Evolutionary conservation across 2,329 filamentous ascomycete species (phyloP), one percentile per base, ranked within the genome.

Genomic region (Aspergillus amoenus): DNA sequence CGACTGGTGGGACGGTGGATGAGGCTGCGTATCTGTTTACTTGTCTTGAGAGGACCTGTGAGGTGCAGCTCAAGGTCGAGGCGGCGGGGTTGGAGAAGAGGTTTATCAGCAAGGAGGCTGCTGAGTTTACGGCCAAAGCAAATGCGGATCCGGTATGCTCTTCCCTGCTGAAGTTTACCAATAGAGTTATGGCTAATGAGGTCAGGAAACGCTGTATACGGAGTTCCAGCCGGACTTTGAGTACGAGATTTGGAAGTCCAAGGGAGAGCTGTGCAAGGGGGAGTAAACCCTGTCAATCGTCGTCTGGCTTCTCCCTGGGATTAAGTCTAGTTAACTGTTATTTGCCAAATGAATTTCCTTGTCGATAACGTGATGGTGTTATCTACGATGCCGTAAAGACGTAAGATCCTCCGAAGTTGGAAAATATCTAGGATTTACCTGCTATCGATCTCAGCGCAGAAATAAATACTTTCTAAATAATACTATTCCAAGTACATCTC

Each of bases 1-100:
- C 87, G 0, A 85, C 88, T 0, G 89, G 89, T 4, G 68, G 72
- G 7, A 91, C 88, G 0, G 88, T 92, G 1, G 88, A 90, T 63
- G 89, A 92, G 72, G 88, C 88, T 1, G 86, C 85, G 0, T 90
- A 85, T 66, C 72, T 91, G 37, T 88, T 89, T 67, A 86, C 84
- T 30, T 30, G 9, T 30, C 79, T 91, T 68, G 89, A 91, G 72
- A 79, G 86, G 41, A 84, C 83, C 27, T 91, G 88, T 68, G 81
- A 85, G 51, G 82, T 88, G 17, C 88, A 91, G 74, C 75, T 91
- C 41, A 76, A 82, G 63, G 85, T 86, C 24, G 88, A 92, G 72
- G 86, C 87, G 2, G 21, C 37, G 2, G 34, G 34, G 34, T 3
- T 37, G 13, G 12, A 13, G 34, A 37, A 37, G 34, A 37, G 7